phyloP scores from a whole-genome alignment of 2,329 filamentous ascomycete species.

The Trichoderma asperellum region DNA sequence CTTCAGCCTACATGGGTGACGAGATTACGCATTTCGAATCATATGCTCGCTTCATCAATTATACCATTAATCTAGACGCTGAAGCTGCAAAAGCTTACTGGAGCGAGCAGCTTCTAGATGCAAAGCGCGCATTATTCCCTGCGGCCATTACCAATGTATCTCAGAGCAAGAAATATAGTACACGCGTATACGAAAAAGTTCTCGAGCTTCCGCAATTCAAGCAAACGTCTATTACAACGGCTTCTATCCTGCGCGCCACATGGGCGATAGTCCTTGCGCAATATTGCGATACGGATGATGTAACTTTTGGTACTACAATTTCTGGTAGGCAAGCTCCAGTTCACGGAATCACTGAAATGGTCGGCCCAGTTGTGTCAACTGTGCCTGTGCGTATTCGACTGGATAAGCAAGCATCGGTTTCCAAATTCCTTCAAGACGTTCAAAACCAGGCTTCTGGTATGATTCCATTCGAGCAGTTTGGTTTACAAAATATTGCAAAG shows the following conservation, averaged over 20 bases:
- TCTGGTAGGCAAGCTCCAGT: constrained; percentile 34
- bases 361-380: constrained; percentile 33
- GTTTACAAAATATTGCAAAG: constrained; percentile 35
- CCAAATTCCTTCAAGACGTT: constrained; percentile 23
- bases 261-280: constrained; percentile 15
- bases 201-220: neutral
- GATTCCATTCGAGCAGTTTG: constrained; percentile 34
- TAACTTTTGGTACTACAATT: constrained; percentile 33
- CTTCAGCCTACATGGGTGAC: neutral
- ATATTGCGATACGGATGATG: constrained; percentile 31
- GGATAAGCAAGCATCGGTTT: neutral
- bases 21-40: neutral
- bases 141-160: neutral
- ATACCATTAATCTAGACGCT: neutral
- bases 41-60: constrained; percentile 41
- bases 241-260: constrained; percentile 30
- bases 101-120: constrained; percentile 25
- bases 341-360: constrained; percentile 32
- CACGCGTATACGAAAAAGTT: constrained; percentile 9
- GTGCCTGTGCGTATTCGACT: constrained; percentile 28
- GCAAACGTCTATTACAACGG: constrained; percentile 30
- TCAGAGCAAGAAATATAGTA: neutral
- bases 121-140: constrained; percentile 27
- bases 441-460: constrained; percentile 31
- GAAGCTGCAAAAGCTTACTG: constrained; percentile 16